Conservation (phyloP, 371 early-diverging fungal genomes). For the Choanephora cucurbitarum region DNA sequence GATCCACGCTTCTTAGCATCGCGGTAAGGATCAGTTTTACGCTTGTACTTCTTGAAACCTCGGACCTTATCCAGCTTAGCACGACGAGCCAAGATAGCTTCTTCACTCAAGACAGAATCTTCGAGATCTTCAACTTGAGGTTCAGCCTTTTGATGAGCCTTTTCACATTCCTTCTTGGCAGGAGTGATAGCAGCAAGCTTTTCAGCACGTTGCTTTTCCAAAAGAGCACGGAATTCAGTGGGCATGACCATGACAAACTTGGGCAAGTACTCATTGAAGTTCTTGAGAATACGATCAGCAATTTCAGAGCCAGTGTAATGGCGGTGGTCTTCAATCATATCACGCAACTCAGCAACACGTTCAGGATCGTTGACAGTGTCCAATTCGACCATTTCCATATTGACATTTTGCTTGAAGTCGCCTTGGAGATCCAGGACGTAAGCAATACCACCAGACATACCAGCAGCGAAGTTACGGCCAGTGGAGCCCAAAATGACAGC, state of each 20-base stretch:
- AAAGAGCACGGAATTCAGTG: conserved; percentile 82
- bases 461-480: conserved; percentile 94
- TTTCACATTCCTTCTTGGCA: conserved; percentile 33
- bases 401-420: conserved; percentile 70
- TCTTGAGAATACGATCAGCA: conserved; percentile 74
- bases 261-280: conserved; percentile 72
- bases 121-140: conserved; percentile 85
- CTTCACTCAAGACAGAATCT: conserved; percentile 81
- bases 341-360: conserved; percentile 77
- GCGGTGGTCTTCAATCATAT: conserved; percentile 79
- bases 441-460: conserved; percentile 95
- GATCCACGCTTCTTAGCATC: conserved; percentile 75
- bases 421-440: conserved; percentile 74
- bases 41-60: conserved; percentile 93
- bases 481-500: conserved; percentile 82
- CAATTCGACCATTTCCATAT: conserved; percentile 89
- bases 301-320: conserved; percentile 80
- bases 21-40: conserved; percentile 87
- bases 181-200: no score
- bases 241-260: conserved; percentile 94
- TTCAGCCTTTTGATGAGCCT: conserved; percentile 42
- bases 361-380: conserved; percentile 77
- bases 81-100: conserved; percentile 64
- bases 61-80: conserved; percentile 77
- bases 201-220: conserved; percentile 63